A percentile compares a stretch with the other conserved stretches of the same genome.
phyloP scores from a whole-genome alignment of 768 basidiomycete genomes.

The Strobilomyces dryophilus region DNA sequence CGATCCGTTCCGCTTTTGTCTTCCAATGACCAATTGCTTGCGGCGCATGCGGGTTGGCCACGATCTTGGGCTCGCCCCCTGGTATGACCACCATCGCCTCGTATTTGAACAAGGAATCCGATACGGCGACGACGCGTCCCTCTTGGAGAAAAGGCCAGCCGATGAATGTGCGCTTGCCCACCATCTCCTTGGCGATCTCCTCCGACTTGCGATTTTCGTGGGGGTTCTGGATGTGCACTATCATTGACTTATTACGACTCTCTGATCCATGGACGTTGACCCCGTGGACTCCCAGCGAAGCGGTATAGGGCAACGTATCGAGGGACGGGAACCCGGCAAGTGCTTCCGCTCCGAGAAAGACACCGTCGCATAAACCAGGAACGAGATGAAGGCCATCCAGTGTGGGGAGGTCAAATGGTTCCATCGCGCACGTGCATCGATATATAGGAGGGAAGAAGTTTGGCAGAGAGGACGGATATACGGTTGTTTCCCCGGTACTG shows the following conservation, averaged over 20 bases:
- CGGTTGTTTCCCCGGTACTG: constrained; percentile 54
- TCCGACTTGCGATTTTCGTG: constrained; percentile 64
- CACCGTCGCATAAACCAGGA: constrained; percentile 85
- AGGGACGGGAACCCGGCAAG: constrained; percentile 97
- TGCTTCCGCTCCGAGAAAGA: constrained; percentile 77
- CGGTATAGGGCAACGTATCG: constrained; percentile 78
- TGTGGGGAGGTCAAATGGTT: constrained; percentile 84
- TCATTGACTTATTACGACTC: constrained; percentile 89
- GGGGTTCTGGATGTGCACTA: constrained; percentile 77
- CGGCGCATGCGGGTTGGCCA: constrained; percentile 70
- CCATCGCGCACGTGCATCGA: constrained; percentile 75
- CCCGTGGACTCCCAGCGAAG: constrained; percentile 75
- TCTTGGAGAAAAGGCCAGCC: constrained; percentile 97
- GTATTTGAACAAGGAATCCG: constrained; percentile 84
- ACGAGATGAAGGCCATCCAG: constrained; percentile 80
- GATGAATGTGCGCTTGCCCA: constrained; percentile 74
- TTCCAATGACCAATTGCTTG: constrained; percentile 75
- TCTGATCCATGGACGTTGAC: constrained; percentile 94
- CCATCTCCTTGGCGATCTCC: constrained; percentile 68
- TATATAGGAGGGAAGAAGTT: constrained; percentile 91
- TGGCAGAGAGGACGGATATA: constrained; percentile 88
- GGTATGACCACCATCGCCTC: constrained; percentile 61
- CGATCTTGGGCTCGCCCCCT: constrained; percentile 47
- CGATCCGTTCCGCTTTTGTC: constrained; percentile 75
- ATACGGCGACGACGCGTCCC: constrained; percentile 80